Evolutionary conservation across 2,329 filamentous ascomycete species (phyloP).

Genomic region (Lasiodiplodia sp.): DNA sequence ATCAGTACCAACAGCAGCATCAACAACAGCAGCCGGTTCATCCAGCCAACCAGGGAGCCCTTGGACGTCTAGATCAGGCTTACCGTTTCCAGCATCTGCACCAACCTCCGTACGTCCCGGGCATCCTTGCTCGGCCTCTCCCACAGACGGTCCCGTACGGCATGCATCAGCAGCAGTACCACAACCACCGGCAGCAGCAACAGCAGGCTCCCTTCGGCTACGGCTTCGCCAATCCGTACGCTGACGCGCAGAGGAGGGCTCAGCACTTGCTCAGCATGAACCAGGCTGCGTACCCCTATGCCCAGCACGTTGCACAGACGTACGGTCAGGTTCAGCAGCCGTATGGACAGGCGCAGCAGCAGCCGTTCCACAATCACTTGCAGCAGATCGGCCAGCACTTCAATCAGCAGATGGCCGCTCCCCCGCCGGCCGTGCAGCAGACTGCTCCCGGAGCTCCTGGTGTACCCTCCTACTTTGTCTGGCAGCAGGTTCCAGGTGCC

Average conservation of each 20-base stretch:
- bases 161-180: no score
- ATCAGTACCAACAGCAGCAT: not conserved
- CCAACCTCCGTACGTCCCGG: not conserved
- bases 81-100: not conserved
- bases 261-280: not conserved
- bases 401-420: not conserved
- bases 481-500: not conserved
- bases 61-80: not conserved
- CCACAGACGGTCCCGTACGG: not conserved
- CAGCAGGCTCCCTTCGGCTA: not conserved
- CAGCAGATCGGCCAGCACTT: not conserved
- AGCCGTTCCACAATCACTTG: not conserved
- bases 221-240: not conserved
- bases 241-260: not conserved
- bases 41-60: not conserved
- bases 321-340: not conserved
- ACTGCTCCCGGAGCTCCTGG: not conserved
- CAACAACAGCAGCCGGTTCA: not conserved
- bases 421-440: not conserved
- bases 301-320: not conserved
- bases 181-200: not conserved
- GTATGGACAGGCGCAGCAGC: not conserved
- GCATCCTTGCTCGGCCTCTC: not conserved
- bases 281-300: not conserved
- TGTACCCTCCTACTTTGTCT: not conserved